Evolutionary conservation across 2,329 filamentous ascomycete genomes (phyloP), one percentile per base, ranked within the genome.

Genomic region (Penicillium sp.): DNA sequence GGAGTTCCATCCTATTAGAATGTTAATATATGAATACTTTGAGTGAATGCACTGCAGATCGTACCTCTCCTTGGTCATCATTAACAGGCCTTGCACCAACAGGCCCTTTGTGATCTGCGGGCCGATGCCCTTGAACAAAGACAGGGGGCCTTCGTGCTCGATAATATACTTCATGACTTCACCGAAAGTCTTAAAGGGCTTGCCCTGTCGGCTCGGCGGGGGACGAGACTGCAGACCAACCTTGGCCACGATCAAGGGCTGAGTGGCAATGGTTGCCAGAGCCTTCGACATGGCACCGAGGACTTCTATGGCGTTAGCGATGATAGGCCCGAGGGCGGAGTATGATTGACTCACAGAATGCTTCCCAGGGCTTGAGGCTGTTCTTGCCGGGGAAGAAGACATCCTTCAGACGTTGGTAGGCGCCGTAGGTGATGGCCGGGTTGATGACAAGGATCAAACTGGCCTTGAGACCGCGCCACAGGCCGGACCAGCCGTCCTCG

Each of bases 1-100:
- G 71, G 15, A 97, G 77, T 72, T 97, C 94, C 74, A 97, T 89
- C 62, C 89, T 90, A 49, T 9, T 24, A 13, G 15, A 48, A 6
- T 29, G 51, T 47, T 15, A 47, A 53, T 61, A 54, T 9, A 61
- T 53, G 34, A 26, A 33, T 31, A 23, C n/a, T 7, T 18, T 12
- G 16, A 47, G 1, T 2, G 12, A n/a, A 21, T 23, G 39, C 21
- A 41, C 6, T 34, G 36, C 16, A 42, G 36, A 42, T 51, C 56
- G 47, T 80, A 91, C 89, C 91, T 84, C 76, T 99, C 94, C 76
- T 99, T 99, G 44, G 91, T 94, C 91, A 96, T 99, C 94, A 99
- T 99, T 36, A 99, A 79, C 51, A 99, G 85, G 45, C 94, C 94
- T 69, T 99, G 94, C 2, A 99, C 94, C 45, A 99, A 71, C 47